These are phyloP conservation scores for Sporothrix brasiliensis DNA, from an alignment of 2,329 filamentous ascomycete species.

Conservation along the genomic window DNA sequence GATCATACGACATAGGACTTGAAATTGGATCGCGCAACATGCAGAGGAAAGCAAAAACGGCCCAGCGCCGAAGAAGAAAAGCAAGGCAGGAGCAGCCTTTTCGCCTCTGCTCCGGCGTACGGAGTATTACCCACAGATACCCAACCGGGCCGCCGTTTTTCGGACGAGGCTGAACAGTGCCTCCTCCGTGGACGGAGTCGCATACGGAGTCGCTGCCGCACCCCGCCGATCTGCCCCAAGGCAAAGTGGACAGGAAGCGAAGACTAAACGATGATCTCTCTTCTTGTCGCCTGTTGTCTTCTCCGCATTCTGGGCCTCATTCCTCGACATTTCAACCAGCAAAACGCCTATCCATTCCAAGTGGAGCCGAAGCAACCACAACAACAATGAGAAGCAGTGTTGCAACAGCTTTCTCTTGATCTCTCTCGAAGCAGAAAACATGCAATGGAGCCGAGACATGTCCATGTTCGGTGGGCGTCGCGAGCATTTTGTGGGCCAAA, in stretches of 20 bases:
- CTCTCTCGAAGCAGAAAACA: not conserved
- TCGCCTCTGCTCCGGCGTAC: not conserved
- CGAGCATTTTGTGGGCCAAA: not conserved
- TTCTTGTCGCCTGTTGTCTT: not conserved
- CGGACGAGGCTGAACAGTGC: not conserved
- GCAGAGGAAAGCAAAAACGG: not conserved
- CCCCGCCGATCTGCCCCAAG: not conserved
- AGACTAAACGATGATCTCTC: not conserved
- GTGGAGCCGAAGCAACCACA: not conserved
- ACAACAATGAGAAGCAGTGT: not conserved
- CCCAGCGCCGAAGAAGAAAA: not conserved
- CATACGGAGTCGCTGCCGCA: slow-evolving; percentile 5
- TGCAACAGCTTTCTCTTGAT: not conserved
- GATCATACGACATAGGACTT: slow-evolving; percentile 4
- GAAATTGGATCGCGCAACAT: not conserved
- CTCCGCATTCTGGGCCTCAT: not conserved
- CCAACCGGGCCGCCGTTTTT: slow-evolving; percentile 16
- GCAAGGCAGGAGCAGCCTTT: not conserved
- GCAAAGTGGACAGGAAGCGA: not conserved
- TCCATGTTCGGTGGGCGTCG: not conserved
- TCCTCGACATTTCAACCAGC: not conserved
- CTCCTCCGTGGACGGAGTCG: not conserved
- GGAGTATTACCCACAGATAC: not conserved
- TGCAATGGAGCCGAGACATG: not conserved
- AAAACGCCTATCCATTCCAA: not conserved